Evolutionary conservation across 352 stramenopile species (phyloP).

Genomic region (Phytophthora melonis): DNA sequence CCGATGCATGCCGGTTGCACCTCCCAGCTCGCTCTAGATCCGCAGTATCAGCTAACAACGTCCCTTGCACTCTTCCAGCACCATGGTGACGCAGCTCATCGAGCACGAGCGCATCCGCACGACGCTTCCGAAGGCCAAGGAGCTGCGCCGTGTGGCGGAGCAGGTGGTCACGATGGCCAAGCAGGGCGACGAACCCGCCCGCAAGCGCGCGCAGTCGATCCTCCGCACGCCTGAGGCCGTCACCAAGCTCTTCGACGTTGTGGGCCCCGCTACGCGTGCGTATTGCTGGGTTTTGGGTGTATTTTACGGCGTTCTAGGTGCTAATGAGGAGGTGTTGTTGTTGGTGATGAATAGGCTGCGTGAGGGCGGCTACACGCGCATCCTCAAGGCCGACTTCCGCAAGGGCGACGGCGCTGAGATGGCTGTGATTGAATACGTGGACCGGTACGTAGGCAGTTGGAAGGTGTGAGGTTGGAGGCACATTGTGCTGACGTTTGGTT

Average conservation of each 20-base stretch:
- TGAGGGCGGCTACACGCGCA: slow-evolving; percentile 95
- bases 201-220: slow-evolving; percentile 85
- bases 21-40: slow-evolving; percentile 2
- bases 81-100: slow-evolving; percentile 97
- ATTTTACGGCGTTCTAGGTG: neutral
- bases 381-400: slow-evolving; percentile 95
- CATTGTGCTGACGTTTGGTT: neutral
- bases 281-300: slow-evolving; percentile 31
- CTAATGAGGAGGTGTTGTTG: slow-evolving; percentile 22
- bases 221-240: slow-evolving; percentile 91
- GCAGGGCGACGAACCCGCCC: slow-evolving; percentile 84
- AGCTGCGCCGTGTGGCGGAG: slow-evolving; percentile 94
- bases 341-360: slow-evolving; percentile 45
- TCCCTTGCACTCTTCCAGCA: slow-evolving; percentile 53
- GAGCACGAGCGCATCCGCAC: slow-evolving; percentile 98
- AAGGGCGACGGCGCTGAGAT: slow-evolving; percentile 97
- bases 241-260: slow-evolving; percentile 97
- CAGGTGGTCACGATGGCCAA: slow-evolving; percentile 97
- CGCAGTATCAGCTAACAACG: slow-evolving; percentile 7
- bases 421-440: slow-evolving; percentile 98
- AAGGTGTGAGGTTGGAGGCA: neutral
- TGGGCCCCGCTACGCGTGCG: slow-evolving; percentile 96
- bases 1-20: neutral
- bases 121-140: slow-evolving; percentile 97
- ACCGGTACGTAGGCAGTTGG: slow-evolving; percentile 65